phyloP scores from a whole-genome alignment of 2,329 filamentous ascomycete species.

The Epichloe gansuensis region DNA sequence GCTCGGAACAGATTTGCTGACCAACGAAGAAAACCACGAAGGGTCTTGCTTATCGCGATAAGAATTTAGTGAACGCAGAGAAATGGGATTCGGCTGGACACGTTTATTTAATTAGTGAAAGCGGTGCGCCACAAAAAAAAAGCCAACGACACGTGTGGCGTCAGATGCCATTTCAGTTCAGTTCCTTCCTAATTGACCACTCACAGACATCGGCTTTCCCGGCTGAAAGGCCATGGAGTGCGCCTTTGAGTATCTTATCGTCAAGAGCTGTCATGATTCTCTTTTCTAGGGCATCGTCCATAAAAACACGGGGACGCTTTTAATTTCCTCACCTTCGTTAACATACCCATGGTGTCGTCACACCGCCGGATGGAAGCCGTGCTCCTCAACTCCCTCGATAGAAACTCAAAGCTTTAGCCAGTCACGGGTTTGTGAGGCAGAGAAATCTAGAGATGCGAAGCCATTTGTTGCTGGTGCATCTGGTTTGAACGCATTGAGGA shows the following conservation, averaged over 20 bases:
- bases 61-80: neutral
- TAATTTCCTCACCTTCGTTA: neutral
- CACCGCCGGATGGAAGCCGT: neutral
- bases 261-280: neutral
- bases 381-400: neutral
- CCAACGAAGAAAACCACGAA: neutral
- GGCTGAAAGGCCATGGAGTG: neutral
- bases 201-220: too few relatives aligned
- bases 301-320: neutral
- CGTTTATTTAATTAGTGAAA: too few relatives aligned
- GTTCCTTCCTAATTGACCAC: too few relatives aligned
- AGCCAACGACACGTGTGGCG: too few relatives aligned
- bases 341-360: neutral
- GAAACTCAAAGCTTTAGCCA: neutral
- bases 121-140: too few relatives aligned
- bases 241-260: neutral
- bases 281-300: neutral
- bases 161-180: too few relatives aligned
- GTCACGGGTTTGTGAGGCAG: neutral
- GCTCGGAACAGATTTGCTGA: too few relatives aligned
- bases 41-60: neutral
- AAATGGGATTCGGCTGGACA: too few relatives aligned
- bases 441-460: neutral
- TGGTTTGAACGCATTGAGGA: slow-evolving; percentile 10
- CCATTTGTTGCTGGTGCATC: neutral